Conservation (phyloP, 305 asterid genomes). For the Rubia balearica region DNA sequence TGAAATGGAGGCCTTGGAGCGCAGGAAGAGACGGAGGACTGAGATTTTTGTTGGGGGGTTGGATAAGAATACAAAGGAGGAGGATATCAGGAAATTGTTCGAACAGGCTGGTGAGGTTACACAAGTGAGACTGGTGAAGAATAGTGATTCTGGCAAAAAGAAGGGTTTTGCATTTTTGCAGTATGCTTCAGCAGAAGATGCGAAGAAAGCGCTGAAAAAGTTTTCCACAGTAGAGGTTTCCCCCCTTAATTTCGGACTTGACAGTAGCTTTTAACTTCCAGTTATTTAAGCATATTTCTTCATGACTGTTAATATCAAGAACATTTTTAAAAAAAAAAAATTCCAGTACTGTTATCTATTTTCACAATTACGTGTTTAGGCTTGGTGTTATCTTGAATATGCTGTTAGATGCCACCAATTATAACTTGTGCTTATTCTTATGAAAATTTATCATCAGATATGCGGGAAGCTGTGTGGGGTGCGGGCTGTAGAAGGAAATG, state of each 20-base stretch:
- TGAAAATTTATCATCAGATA: constrained; percentile 38
- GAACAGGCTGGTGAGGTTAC: constrained; percentile 41
- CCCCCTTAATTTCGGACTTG: constrained; percentile 3
- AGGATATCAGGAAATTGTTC: constrained; percentile 51
- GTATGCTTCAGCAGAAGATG: constrained; percentile 58
- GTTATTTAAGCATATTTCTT: neutral
- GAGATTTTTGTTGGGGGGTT: constrained; percentile 69
- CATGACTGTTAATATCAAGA: neutral
- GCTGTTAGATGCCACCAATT: neutral
- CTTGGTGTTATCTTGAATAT: constrained; percentile 8
- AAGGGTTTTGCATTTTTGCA: constrained; percentile 66
- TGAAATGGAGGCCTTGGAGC: constrained; percentile 56
- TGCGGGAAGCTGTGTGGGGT: constrained; percentile 55
- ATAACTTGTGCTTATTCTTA: constrained; percentile 22
- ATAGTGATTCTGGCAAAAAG: constrained; percentile 40
- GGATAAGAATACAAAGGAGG: constrained; percentile 44
- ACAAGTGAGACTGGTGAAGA: constrained; percentile 47
- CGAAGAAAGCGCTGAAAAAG: constrained; percentile 49
- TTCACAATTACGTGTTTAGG: neutral
- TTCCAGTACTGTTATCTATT: neutral
- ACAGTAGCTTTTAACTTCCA: constrained; percentile 7
- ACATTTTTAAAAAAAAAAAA: neutral
- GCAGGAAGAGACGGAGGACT: constrained; percentile 44
- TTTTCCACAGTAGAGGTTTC: constrained; percentile 56
- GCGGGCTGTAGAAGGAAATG: constrained; percentile 54